Percentiles rank a stretch among this genome's conserved stretches.
phyloP scores from a whole-genome alignment of 2,329 filamentous ascomycete genomes.

The Calonectria pseudoreteaudii region DNA sequence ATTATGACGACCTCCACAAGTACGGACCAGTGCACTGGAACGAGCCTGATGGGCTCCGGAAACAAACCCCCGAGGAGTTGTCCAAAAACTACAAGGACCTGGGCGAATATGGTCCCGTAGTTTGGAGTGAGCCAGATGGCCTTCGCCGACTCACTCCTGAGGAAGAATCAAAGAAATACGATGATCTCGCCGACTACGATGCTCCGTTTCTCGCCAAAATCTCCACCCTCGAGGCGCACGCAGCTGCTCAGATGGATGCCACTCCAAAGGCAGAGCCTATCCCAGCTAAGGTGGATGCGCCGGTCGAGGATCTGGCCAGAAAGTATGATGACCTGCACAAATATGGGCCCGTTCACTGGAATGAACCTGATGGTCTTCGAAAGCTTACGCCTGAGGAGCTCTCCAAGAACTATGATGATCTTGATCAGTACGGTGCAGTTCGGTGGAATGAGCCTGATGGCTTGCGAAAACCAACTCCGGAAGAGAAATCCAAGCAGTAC shows the following conservation, averaged over 20 bases:
- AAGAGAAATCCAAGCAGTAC: slow-evolving; percentile 56
- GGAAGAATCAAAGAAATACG: slow-evolving; percentile 45
- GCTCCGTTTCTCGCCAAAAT: slow-evolving; percentile 50
- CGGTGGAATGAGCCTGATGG: slow-evolving; percentile 53
- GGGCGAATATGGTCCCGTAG: slow-evolving; percentile 50
- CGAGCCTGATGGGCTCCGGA: slow-evolving; percentile 46
- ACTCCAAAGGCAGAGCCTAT: slow-evolving; percentile 52
- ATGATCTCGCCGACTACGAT: slow-evolving; percentile 53
- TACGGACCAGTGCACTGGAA: slow-evolving; percentile 48
- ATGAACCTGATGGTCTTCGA: slow-evolving; percentile 54
- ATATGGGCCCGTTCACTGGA: slow-evolving; percentile 53
- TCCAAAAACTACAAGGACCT: slow-evolving; percentile 56
- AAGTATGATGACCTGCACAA: slow-evolving; percentile 57
- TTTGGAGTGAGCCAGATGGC: slow-evolving; percentile 47
- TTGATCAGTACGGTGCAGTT: slow-evolving; percentile 50
- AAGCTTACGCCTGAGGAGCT: slow-evolving; percentile 48
- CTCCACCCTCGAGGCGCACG: slow-evolving; percentile 42
- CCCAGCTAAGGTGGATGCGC: slow-evolving; percentile 48
- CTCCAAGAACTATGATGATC: slow-evolving; percentile 54
- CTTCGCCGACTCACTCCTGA: slow-evolving; percentile 44
- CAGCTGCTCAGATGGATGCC: slow-evolving; percentile 43
- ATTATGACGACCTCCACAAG: slow-evolving; percentile 50
- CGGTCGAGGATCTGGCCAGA: slow-evolving; percentile 40
- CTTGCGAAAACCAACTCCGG: slow-evolving; percentile 42
- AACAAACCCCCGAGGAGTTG: slow-evolving; percentile 46